A percentile compares a stretch with the other conserved stretches of the same genome.
Evolutionary conservation across 2,329 filamentous ascomycete species (phyloP).

Genomic region (Venturia effusa): DNA sequence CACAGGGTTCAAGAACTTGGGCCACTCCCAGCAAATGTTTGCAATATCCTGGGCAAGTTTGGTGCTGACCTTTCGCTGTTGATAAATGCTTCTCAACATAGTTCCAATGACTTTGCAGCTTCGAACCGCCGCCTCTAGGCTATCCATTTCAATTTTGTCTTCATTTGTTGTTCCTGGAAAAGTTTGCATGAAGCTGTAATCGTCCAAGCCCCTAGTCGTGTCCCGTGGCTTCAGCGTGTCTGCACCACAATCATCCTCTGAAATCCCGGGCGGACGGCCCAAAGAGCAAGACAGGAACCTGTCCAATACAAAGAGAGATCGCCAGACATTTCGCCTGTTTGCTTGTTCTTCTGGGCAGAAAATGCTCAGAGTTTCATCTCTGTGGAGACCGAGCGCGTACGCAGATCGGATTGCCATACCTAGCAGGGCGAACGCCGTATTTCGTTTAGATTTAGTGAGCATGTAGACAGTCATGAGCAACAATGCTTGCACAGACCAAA

Average conservation of each 20-base stretch:
- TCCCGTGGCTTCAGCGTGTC: slow-evolving; percentile 27
- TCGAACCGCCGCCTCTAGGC: slow-evolving; percentile 46
- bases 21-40: slow-evolving; percentile 42
- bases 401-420: slow-evolving; percentile 55
- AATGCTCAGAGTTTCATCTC: slow-evolving; percentile 46
- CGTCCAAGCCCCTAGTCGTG: neutral
- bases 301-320: slow-evolving; percentile 54
- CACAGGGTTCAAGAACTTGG: slow-evolving; percentile 29
- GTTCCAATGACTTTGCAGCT: slow-evolving; percentile 47
- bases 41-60: slow-evolving; percentile 47
- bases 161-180: slow-evolving; percentile 14
- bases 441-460: slow-evolving; percentile 50
- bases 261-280: slow-evolving; percentile 51
- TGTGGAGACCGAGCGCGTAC: slow-evolving; percentile 51
- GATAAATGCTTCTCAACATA: slow-evolving; percentile 50
- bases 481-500: slow-evolving; percentile 55
- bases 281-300: slow-evolving; percentile 52
- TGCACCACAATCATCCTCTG: slow-evolving; percentile 50
- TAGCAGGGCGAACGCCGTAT: slow-evolving; percentile 51
- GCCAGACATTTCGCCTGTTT: slow-evolving; percentile 49
- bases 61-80: slow-evolving; percentile 47
- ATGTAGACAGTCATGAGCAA: slow-evolving; percentile 55
- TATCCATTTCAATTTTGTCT: slow-evolving; percentile 14
- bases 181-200: slow-evolving; percentile 21
- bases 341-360: slow-evolving; percentile 38